Conservation (phyloP, 352 stramenopile species). For the Phytophthora melonis region DNA sequence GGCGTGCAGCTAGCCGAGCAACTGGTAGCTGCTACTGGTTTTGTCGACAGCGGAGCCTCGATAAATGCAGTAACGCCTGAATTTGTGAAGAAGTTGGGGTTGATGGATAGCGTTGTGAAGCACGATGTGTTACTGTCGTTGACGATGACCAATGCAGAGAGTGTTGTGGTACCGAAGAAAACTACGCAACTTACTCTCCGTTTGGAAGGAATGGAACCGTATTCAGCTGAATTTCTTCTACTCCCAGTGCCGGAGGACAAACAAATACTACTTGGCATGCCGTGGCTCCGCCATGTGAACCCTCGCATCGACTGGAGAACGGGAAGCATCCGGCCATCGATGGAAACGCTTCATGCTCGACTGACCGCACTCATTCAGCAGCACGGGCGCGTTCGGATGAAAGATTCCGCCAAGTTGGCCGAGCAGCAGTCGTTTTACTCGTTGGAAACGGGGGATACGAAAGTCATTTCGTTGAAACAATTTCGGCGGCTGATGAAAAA, state of each 20-base stretch:
- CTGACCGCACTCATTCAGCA: not conserved
- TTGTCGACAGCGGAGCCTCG: too few relatives aligned
- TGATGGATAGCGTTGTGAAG: not conserved
- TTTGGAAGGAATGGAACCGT: not conserved
- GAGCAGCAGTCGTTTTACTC: constrained; percentile 3
- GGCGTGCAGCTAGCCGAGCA: too few relatives aligned
- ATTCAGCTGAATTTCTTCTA: not conserved
- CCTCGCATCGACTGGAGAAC: constrained; percentile 1
- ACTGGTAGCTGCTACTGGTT: too few relatives aligned
- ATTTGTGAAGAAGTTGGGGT: not conserved
- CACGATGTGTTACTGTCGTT: not conserved
- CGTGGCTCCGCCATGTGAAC: not conserved
- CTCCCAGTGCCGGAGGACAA: not conserved
- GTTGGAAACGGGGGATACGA: constrained; percentile 3
- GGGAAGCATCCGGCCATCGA: not conserved
- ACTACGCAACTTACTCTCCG: not conserved
- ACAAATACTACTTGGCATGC: constrained; percentile 14
- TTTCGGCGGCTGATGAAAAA: constrained; percentile 1
- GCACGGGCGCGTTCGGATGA: not conserved
- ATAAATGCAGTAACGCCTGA: not conserved
- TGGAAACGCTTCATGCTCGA: not conserved
- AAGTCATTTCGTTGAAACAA: not conserved
- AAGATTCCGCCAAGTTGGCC: not conserved
- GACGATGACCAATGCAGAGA: not conserved
- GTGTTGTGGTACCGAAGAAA: not conserved